Percentiles rank a stretch among this genome's conserved stretches.
Evolutionary conservation across 805 yeast genomes (phyloP).

Genomic region (Hanseniaspora guilliermondii): DNA sequence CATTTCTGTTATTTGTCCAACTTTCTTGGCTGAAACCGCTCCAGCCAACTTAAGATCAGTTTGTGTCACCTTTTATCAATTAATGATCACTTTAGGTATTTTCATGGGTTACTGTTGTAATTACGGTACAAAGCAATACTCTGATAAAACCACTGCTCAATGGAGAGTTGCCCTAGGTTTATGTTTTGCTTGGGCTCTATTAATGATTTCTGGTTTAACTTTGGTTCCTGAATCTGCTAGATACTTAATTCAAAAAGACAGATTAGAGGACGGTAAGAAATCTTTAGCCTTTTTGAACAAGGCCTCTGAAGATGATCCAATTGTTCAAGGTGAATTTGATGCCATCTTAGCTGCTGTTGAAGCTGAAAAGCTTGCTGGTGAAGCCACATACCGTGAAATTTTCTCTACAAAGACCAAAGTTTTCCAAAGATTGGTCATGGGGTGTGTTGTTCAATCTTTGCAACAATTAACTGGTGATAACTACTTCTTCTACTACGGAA

Average conservation of each 20-base stretch:
- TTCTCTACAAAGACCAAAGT: slow-evolving; percentile 58
- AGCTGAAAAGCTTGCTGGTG: slow-evolving; percentile 49
- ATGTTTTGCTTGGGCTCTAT: slow-evolving; percentile 36
- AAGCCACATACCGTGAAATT: slow-evolving; percentile 54
- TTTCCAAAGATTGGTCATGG: slow-evolving; percentile 35
- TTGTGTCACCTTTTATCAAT: slow-evolving; percentile 57
- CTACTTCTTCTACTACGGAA: slow-evolving; percentile 58
- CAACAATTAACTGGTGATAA: slow-evolving; percentile 61
- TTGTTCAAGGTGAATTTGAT: slow-evolving; percentile 45
- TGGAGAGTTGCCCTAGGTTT: slow-evolving; percentile 68
- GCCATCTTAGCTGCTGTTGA: slow-evolving; percentile 48
- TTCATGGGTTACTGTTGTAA: slow-evolving; percentile 66
- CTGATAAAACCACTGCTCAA: slow-evolving; percentile 35
- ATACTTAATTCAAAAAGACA: slow-evolving; percentile 43
- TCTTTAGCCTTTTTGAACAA: slow-evolving; percentile 52
- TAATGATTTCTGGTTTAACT: slow-evolving; percentile 30
- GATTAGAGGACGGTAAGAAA: slow-evolving; percentile 47
- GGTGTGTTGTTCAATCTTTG: slow-evolving; percentile 45
- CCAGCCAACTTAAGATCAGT: slow-evolving; percentile 50
- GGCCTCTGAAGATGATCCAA: slow-evolving; percentile 40
- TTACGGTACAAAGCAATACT: slow-evolving; percentile 39
- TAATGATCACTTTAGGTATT: slow-evolving; percentile 62
- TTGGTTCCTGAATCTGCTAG: slow-evolving; percentile 70
- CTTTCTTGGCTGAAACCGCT: slow-evolving; percentile 41
- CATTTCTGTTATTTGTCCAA: slow-evolving; percentile 62